Conservation (phyloP, 495 filamentous ascomycete species). For the Aspergillus affinis region DNA sequence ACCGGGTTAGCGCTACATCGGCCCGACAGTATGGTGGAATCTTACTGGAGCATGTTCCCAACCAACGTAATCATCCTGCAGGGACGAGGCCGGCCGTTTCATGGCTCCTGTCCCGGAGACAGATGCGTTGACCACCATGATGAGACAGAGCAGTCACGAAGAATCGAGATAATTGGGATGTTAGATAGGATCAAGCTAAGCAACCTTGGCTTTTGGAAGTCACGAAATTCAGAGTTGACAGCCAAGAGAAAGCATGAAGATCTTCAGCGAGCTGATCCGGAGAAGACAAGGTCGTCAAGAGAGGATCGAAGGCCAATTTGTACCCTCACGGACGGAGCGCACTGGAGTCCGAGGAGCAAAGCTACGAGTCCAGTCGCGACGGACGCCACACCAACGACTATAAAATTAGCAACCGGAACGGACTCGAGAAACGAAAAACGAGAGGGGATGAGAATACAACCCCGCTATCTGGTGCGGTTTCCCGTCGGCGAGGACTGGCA, state of each 20-base stretch:
- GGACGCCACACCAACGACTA: conserved; percentile 11
- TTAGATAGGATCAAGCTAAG: background rate
- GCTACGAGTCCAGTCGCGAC: conserved; percentile 8
- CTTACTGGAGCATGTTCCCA: conserved; percentile 42
- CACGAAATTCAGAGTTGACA: background rate
- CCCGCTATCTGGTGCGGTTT: conserved; percentile 3
- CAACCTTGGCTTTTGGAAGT: background rate
- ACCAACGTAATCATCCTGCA: conserved; percentile 31
- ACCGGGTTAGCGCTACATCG: background rate
- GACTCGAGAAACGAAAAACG: conserved; percentile 1
- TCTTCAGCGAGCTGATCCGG: background rate
- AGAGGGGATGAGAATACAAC: background rate
- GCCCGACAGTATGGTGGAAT: background rate
- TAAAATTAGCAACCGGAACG: conserved; percentile 17
- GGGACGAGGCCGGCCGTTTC: conserved; percentile 38
- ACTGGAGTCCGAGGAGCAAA: conserved; percentile 11
- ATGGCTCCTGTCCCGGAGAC: conserved; percentile 28
- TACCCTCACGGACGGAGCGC: background rate
- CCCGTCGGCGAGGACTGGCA: conserved; percentile 1
- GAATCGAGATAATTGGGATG: background rate
- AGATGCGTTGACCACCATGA: conserved; percentile 39
- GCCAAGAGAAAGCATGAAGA: background rate
- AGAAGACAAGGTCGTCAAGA: conserved; percentile 3
- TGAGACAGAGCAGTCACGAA: conserved; percentile 11
- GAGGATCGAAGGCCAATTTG: background rate